Evolutionary conservation across 1,139 yeast genomes (phyloP).

Genomic region (Spathaspora jeffriesii): DNA sequence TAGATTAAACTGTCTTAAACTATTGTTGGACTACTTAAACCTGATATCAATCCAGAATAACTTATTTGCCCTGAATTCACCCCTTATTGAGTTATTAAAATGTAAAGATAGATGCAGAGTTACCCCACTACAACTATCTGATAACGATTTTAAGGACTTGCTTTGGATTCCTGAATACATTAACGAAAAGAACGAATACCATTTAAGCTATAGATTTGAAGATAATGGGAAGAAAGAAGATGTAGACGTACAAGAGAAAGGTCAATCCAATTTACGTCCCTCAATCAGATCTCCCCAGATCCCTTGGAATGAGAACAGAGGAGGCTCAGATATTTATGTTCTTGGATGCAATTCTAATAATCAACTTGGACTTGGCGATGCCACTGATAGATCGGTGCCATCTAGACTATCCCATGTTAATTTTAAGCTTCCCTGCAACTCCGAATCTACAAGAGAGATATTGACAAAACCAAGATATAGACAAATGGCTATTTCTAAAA

Average conservation of each 20-base stretch:
- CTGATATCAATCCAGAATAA: conserved; percentile 16
- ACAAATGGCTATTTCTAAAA: conserved; percentile 56
- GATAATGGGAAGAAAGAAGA: conserved; percentile 8
- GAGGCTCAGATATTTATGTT: conserved; percentile 62
- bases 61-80: conserved; percentile 19
- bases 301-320: conserved; percentile 41
- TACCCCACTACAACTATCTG: conserved; percentile 62
- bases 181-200: conserved; percentile 28
- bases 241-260: conserved; percentile 3
- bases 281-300: conserved; percentile 15
- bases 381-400: conserved; percentile 53
- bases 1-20: conserved; percentile 55
- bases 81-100: conserved; percentile 41
- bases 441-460: conserved; percentile 11
- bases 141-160: conserved; percentile 41
- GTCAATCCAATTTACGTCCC: conserved; percentile 6
- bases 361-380: conserved; percentile 69
- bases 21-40: conserved; percentile 40
- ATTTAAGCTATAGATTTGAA: conserved; percentile 23
- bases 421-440: conserved; percentile 15
- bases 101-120: conserved; percentile 67
- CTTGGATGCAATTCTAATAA: conserved; percentile 69
- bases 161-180: conserved; percentile 48
- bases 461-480: conserved; percentile 42
- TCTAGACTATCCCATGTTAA: conserved; percentile 24